Evolutionary conservation across 345 rosid species (phyloP), one percentile per base, ranked within the genome.

Genomic region (Brassica cretica): DNA sequence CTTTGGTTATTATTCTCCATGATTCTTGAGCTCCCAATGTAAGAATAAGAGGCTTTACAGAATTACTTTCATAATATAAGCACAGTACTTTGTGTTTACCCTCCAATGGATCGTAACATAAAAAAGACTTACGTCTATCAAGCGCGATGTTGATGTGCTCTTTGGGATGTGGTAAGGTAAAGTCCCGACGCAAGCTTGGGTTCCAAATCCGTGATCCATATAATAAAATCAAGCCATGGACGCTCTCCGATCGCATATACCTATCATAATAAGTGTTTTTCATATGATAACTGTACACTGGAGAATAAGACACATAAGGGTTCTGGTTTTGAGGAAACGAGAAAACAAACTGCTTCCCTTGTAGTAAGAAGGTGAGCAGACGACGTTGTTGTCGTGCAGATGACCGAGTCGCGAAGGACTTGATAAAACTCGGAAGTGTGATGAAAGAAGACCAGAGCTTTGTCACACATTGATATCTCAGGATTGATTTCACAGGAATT

Each of bases 51-150:
- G 41, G 37, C 10, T 14, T 4, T 5, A 11, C 53, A n/a, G 1
- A 8, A 8, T n/a, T 39, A 39, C 14, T 39, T 10, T 12, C 5
- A 10, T 39, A 12, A 0, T 21, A 5, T 39, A 39, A 39, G 1
- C 2, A 3, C n/a, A n/a, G 6, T 37, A 66, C 53, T 63, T 63
- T 63, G 44, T 64, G 46, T 39, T 66, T 66, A 39, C 11, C 30
- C 55, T 66, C 70, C 70, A 19, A 39, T 19, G 70, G 56, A 44
- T 66, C 69, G 30, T 66, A 66, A 37, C 16, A 53, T 16, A 35
- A 35, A 18, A 18, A 65, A 9, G 51, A 55, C 10, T 16, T 39
- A 39, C 46, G 46, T 2, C 0, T 18, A 55, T n/a, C 2, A 51
- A 53, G 14, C 10, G 46, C 10, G 46, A 3, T 46, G 5, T 21